These are phyloP conservation scores for Passalora sequoiae DNA, from an alignment of 2,329 filamentous ascomycete genomes.

Conservation along the genomic window DNA sequence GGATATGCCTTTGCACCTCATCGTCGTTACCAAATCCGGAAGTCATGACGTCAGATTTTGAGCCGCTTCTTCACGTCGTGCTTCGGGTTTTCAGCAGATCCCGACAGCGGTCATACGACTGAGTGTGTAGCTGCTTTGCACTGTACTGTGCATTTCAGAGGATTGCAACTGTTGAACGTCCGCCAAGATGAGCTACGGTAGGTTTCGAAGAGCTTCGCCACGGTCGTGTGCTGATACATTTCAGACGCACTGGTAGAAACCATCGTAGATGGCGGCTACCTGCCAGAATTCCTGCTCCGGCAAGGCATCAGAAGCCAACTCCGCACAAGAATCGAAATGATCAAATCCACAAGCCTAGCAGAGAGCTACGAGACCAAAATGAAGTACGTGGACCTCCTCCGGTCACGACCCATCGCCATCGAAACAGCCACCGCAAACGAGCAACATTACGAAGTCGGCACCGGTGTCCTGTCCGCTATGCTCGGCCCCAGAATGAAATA, in stretches of 20 bases:
- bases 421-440: conserved; percentile 61
- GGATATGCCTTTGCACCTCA: background rate
- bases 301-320: conserved; percentile 63
- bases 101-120: too few species aligned
- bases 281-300: conserved; percentile 59
- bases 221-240: background rate
- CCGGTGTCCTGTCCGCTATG: conserved; percentile 56
- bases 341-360: conserved; percentile 50
- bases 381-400: conserved; percentile 56
- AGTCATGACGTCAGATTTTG: background rate
- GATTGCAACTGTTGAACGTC: too few species aligned
- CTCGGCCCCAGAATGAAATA: conserved; percentile 70
- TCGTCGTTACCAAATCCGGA: background rate
- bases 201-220: background rate
- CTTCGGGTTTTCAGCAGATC: too few species aligned
- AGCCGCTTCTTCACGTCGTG: too few species aligned
- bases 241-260: conserved; percentile 44
- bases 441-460: conserved; percentile 69
- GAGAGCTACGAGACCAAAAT: conserved; percentile 57
- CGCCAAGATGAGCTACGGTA: conserved; percentile 3
- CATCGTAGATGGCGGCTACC: conserved; percentile 60
- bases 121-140: too few species aligned
- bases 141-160: too few species aligned
- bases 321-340: conserved; percentile 53
- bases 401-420: conserved; percentile 60